Base-by-base conservation (phyloP, 1,139 yeast species). In the Arxiozyma heterogenica region DNA sequence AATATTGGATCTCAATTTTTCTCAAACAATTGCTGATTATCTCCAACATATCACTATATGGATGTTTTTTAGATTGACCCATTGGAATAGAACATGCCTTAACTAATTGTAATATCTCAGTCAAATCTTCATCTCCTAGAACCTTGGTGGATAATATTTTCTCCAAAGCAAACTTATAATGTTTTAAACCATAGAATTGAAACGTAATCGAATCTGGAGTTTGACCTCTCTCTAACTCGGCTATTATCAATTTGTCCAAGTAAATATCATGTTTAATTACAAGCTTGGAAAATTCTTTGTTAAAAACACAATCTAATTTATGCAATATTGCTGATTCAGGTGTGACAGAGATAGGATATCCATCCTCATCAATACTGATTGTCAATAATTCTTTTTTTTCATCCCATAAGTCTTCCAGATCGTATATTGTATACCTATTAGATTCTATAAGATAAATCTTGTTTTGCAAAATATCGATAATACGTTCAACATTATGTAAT, bases 1-100 rank as follows among this genome's bases (percentile, higher is more conserved):
- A 84, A 58, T 80, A 79, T 52, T 78, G 76, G 23, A 78, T 74
- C 62, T 84, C 93, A 20, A 83, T 83, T 61, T 85, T 84, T 57
- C 89, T 75, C 38, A 86, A 71, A 64, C 84, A 80, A 25, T 80
- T 79, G 21, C 82, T 78, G 15, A 81, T 70, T 18, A 81, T 77
- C 47, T 75, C 79, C 2, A 81, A 71, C 62, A 67, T 55, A 58
- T 75, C 69, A 53, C 65, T 65, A 23, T 64, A 55, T 20, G 64
- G 44, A 17, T 53, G 23, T 20, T 51, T 43, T 7, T 58, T 58
- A 17, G 54, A 49, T 11, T 49, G 47, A 3, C 54, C 50, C 6
- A 43, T 41, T 9, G 56, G 52, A 18, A 50, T 54, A 34, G 64
- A 69, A 47, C 65, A 65, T 21, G 63, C 57, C 20, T 66, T 63